Conservation (phyloP, 2,329 filamentous ascomycete genomes). For the Cercospora zeina region DNA sequence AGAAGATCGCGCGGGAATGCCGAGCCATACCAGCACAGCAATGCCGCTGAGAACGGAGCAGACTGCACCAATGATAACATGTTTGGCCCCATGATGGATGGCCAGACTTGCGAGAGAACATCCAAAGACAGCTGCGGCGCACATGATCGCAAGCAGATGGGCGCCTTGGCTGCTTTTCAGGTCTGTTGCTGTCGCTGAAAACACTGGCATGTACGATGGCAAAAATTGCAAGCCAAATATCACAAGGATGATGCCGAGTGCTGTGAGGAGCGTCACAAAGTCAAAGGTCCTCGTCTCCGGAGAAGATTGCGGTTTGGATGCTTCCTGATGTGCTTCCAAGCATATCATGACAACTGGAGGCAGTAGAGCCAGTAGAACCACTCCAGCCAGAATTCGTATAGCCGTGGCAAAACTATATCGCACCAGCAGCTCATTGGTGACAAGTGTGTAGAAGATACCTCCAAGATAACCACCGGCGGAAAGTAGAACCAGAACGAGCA, state of each 20-base stretch:
- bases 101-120: background rate
- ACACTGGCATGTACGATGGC: conserved; percentile 1
- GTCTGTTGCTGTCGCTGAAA: background rate
- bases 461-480: background rate
- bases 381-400: background rate
- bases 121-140: background rate
- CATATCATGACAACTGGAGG: background rate
- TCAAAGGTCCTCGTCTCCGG: background rate
- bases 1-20: background rate
- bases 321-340: background rate
- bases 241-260: background rate
- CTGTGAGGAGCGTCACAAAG: background rate
- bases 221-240: background rate
- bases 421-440: background rate
- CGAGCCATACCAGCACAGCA: background rate
- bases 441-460: background rate
- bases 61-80: background rate
- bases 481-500: background rate
- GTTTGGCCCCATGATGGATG: background rate
- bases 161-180: background rate
- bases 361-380: background rate
- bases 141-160: conserved; percentile 3
- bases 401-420: background rate
- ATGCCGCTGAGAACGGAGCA: background rate
- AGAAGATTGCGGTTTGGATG: background rate